Conservation (phyloP, 495 filamentous ascomycete genomes). For the Talaromyces adpressus region DNA sequence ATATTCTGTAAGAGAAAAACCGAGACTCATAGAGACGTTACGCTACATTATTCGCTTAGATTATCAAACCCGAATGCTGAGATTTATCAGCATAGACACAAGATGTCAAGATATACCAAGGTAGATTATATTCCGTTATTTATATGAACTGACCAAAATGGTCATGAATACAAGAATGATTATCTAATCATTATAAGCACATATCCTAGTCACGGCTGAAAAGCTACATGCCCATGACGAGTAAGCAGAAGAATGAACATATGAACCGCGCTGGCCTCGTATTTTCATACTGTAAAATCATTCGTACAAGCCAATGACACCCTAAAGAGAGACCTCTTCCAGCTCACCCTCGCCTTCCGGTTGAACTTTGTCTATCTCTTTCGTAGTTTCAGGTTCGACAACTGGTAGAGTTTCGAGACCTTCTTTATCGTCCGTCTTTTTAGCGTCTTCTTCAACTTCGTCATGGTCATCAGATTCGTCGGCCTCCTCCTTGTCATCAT, state of each 20-base stretch:
- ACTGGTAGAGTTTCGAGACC: neutral
- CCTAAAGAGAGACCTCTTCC: slow-evolving; percentile 9
- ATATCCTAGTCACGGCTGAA: neutral
- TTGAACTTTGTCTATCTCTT: slow-evolving; percentile 11
- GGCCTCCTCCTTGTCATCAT: neutral
- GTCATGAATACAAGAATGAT: neutral
- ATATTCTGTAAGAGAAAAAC: too few species aligned
- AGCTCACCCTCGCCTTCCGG: slow-evolving; percentile 18
- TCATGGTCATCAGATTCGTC: neutral
- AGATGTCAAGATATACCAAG: neutral
- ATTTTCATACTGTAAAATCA: neutral
- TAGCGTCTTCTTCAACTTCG: neutral
- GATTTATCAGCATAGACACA: neutral
- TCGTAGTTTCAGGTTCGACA: slow-evolving; percentile 11
- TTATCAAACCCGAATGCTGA: neutral
- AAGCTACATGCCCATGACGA: neutral
- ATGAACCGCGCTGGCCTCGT: neutral
- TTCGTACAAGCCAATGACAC: neutral
- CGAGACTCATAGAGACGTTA: too few species aligned
- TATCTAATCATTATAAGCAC: slow-evolving; percentile 3
- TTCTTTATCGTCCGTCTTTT: neutral
- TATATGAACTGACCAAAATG: neutral
- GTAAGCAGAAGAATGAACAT: neutral
- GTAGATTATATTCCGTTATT: neutral
- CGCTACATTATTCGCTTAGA: too few species aligned